Percentiles rank a stretch among this genome's conserved stretches.
Conservation (phyloP, 345 rosid genomes). For the Acer negundo region DNA sequence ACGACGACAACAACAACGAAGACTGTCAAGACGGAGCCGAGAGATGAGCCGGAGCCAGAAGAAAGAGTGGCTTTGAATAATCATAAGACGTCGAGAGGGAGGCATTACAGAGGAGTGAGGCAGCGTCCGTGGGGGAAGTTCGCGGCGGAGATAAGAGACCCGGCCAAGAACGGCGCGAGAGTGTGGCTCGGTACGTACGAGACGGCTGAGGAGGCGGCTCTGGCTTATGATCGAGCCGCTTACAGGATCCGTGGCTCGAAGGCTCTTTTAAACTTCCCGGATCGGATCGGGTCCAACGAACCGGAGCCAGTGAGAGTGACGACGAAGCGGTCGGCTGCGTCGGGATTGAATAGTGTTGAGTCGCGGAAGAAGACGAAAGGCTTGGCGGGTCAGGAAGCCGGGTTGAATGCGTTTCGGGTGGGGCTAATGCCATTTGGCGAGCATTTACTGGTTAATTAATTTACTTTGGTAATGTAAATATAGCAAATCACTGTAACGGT, state of each 20-base stretch:
- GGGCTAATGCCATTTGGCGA: conserved; percentile 29
- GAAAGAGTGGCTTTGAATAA: not conserved
- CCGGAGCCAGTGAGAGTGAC: conserved; percentile 73
- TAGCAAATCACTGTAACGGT: too few relatives aligned
- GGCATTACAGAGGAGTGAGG: conserved; percentile 74
- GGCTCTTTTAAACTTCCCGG: conserved; percentile 69
- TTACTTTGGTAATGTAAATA: not conserved
- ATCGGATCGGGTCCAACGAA: conserved; percentile 58
- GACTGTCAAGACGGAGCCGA: conserved; percentile 20
- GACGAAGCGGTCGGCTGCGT: conserved; percentile 42
- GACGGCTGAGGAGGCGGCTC: conserved; percentile 74
- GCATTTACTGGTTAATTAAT: conserved; percentile 32
- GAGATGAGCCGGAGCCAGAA: not conserved
- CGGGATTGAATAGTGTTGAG: not conserved
- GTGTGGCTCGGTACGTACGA: conserved; percentile 79
- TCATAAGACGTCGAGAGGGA: conserved; percentile 29
- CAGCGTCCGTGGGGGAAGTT: conserved; percentile 82
- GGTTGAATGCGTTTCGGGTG: conserved; percentile 11
- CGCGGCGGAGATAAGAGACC: conserved; percentile 80
- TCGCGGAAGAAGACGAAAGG: conserved; percentile 35
- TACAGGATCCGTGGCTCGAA: conserved; percentile 59
- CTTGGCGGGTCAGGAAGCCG: conserved; percentile 15
- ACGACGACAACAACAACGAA: not conserved
- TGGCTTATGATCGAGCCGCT: conserved; percentile 78
- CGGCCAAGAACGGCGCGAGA: conserved; percentile 64